Evolutionary conservation across 768 basidiomycete species (phyloP), one percentile per base, ranked within the genome.

Genomic region (Rhizopogon vulgaris): DNA sequence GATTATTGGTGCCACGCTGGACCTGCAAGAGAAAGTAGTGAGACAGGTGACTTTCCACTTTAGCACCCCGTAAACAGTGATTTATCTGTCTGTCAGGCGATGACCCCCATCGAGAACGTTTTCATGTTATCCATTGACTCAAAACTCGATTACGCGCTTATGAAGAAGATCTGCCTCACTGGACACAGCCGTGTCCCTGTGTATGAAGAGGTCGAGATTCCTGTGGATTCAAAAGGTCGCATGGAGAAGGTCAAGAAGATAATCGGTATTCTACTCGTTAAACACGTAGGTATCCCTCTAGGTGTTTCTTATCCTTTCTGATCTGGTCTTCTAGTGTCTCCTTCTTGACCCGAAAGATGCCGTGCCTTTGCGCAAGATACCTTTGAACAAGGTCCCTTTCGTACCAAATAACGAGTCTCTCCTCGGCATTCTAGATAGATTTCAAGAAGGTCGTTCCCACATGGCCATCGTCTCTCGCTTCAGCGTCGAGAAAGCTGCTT

Each of bases 71-170:
- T 14, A 15, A 3, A 24, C 22, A 24, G 9, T 5, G 22, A 15
- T 9, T 46, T 15, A 30, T 6, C 8, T 10, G 8, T 32, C 30
- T 15, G 4, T n/a, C 53, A 84, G 79, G 87, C 88, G 1, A 90
- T 91, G 89, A 90, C 88, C 0, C 84, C 85, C 22, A 90, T 90
- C 56, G 68, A 75, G 36, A 71, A 82, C 46, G 87, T 91, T 1
- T 92, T 93, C 70, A 93, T 94, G 90, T 74, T 95, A 40, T 87
- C 85, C 11, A 89, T 93, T 55, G 83, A 92, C 52, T 82, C 90
- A 0, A 83, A 78, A 54, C 78, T 95, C 38, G 90, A 94, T 60
- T 93, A 85, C 59, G 83, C 83, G 45, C 82, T 85, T 3, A 75
- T 95, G 61, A 84, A 80, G 66, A 75, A 79, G 62, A 86, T 94